phyloP scores from a whole-genome alignment of 768 basidiomycete species.

The Tulasnella sp. region DNA sequence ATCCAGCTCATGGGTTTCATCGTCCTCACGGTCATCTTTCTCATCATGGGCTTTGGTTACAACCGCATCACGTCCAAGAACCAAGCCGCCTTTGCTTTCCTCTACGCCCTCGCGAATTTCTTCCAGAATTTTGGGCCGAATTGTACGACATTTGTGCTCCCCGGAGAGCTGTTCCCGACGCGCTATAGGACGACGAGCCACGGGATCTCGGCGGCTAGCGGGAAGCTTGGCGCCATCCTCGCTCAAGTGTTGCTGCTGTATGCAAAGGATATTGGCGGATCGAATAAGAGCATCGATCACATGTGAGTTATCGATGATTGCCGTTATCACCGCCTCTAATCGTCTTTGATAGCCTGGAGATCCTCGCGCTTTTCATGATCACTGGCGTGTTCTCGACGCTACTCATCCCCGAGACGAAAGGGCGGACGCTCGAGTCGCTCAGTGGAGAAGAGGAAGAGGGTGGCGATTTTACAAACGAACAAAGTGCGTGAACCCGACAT shows the following conservation, averaged over 20 bases:
- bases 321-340: background rate
- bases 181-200: slow-evolving; percentile 29
- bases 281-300: background rate
- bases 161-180: slow-evolving; percentile 30
- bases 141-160: slow-evolving; percentile 27
- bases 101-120: slow-evolving; percentile 30
- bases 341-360: slow-evolving; percentile 24
- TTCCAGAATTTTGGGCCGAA: slow-evolving; percentile 24
- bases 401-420: slow-evolving; percentile 28
- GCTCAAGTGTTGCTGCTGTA: slow-evolving; percentile 25
- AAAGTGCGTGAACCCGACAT: background rate
- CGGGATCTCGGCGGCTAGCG: slow-evolving; percentile 29
- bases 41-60: slow-evolving; percentile 27
- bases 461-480: background rate
- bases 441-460: slow-evolving; percentile 22
- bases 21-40: slow-evolving; percentile 24
- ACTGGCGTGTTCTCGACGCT: slow-evolving; percentile 26
- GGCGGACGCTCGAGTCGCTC: slow-evolving; percentile 24
- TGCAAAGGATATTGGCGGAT: slow-evolving; percentile 20
- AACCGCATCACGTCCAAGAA: slow-evolving; percentile 23
- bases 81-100: slow-evolving; percentile 25
- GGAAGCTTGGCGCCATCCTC: slow-evolving; percentile 31
- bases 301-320: background rate
- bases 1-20: slow-evolving; percentile 29
- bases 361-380: slow-evolving; percentile 28